Conservation (phyloP, 768 basidiomycete species). For the Xerocomus potaroensis region DNA sequence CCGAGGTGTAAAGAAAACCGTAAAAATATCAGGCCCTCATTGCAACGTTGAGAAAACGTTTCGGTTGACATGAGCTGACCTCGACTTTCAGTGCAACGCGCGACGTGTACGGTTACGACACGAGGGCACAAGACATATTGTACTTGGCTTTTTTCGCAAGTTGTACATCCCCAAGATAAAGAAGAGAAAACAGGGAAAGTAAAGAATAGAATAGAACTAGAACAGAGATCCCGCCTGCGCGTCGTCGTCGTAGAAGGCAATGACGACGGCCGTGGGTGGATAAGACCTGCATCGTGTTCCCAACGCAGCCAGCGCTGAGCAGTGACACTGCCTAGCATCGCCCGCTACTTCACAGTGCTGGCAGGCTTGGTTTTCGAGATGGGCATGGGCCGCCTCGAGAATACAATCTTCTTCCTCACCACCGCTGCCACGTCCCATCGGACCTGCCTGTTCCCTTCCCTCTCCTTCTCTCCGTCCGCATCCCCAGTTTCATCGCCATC, state of each 20-base stretch:
- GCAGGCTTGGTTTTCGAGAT: conserved; percentile 35
- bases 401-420: conserved; percentile 78
- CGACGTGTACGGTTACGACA: conserved; percentile 10
- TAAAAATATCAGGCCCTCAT: conserved; percentile 8
- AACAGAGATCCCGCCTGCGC: too few relatives aligned
- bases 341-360: conserved; percentile 9
- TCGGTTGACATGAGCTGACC: conserved; percentile 14
- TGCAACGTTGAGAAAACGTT: conserved; percentile 33
- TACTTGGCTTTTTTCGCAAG: too few relatives aligned
- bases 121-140: background rate
- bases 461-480: background rate
- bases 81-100: too few relatives aligned
- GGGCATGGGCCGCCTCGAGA: conserved; percentile 80
- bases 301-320: conserved; percentile 9
- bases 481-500: background rate
- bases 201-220: too few relatives aligned
- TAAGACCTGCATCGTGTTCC: conserved; percentile 16
- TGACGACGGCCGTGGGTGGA: conserved; percentile 14
- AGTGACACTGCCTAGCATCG: conserved; percentile 1
- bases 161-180: too few relatives aligned
- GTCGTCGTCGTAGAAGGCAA: background rate
- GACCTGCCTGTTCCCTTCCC: conserved; percentile 8
- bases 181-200: too few relatives aligned
- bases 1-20: conserved; percentile 1
- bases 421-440: conserved; percentile 65